phyloP scores from a whole-genome alignment of 1,139 yeast genomes.

The Saccharomyces hybrid region DNA sequence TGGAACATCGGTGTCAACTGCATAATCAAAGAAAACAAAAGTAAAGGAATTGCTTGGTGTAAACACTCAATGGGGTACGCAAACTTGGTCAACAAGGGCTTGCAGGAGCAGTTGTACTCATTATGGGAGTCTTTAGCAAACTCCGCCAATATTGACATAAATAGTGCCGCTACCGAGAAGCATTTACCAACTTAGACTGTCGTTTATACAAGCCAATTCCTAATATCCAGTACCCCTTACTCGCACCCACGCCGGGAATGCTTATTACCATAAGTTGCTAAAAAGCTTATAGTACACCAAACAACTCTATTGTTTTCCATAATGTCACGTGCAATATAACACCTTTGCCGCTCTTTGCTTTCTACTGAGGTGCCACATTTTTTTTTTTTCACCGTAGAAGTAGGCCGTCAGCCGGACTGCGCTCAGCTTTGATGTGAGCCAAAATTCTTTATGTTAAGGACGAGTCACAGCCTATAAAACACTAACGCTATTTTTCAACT shows the following conservation, averaged over 20 bases:
- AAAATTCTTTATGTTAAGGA: background rate
- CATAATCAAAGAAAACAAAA: constrained; percentile 14
- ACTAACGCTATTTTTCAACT: background rate
- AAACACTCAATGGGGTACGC: constrained; percentile 17
- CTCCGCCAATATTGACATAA: constrained; percentile 50
- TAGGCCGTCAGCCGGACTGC: background rate
- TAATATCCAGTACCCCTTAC: background rate
- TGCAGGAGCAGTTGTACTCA: constrained; percentile 14
- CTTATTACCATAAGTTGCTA: constrained; percentile 16
- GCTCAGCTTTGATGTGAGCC: background rate
- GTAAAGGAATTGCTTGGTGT: constrained; percentile 17
- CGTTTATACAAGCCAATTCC: background rate
- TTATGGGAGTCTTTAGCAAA: constrained; percentile 16
- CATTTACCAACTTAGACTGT: background rate
- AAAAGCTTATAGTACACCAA: constrained; percentile 56
- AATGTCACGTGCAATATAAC: background rate
- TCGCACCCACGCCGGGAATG: background rate
- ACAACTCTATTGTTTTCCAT: background rate
- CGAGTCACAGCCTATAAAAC: background rate
- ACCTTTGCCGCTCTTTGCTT: background rate
- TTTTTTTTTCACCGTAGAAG: background rate
- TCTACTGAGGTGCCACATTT: background rate
- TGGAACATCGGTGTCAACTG: constrained; percentile 25
- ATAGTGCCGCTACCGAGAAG: background rate
- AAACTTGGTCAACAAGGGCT: constrained; percentile 10